phyloP scores from a whole-genome alignment of 2,329 filamentous ascomycete species.

The Rhynchosporium secalis region DNA sequence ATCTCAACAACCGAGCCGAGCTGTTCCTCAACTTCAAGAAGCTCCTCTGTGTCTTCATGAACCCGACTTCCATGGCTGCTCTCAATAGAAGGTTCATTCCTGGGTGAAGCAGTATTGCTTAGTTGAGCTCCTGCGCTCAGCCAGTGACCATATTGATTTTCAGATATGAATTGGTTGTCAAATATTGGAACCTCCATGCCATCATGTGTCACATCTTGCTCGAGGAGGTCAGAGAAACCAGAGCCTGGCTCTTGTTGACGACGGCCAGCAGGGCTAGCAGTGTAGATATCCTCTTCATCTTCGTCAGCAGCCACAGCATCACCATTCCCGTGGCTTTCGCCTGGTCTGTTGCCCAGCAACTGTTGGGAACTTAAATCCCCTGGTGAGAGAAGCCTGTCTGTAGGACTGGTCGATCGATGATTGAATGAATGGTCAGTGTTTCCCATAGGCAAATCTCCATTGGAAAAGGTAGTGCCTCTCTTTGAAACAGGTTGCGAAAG shows the following conservation, averaged over 20 bases:
- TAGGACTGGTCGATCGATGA: not conserved
- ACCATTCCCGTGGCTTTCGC: not conserved
- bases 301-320: not conserved
- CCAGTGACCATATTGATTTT: conserved; percentile 31
- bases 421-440: not conserved
- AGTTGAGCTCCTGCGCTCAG: conserved; percentile 21
- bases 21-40: conserved; percentile 13
- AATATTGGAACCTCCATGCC: not conserved
- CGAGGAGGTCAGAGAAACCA: conserved; percentile 12
- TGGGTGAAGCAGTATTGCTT: conserved; percentile 20
- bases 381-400: not conserved
- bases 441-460: not conserved
- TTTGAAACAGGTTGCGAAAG: conserved; percentile 34
- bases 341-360: not conserved
- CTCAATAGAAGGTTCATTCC: conserved; percentile 11
- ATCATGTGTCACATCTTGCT: not conserved
- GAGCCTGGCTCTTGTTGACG: not conserved
- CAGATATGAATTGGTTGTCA: conserved; percentile 10
- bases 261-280: conserved; percentile 23
- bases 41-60: conserved; percentile 19
- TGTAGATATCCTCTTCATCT: conserved; percentile 25
- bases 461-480: conserved; percentile 12
- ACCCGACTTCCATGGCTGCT: conserved; percentile 23
- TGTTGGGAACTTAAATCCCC: not conserved
- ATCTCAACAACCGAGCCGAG: not conserved